A percentile compares a stretch with the other conserved stretches of the same genome.
phyloP scores from a whole-genome alignment of 73 alveolate species.

The Tetrahymena malaccensis region DNA sequence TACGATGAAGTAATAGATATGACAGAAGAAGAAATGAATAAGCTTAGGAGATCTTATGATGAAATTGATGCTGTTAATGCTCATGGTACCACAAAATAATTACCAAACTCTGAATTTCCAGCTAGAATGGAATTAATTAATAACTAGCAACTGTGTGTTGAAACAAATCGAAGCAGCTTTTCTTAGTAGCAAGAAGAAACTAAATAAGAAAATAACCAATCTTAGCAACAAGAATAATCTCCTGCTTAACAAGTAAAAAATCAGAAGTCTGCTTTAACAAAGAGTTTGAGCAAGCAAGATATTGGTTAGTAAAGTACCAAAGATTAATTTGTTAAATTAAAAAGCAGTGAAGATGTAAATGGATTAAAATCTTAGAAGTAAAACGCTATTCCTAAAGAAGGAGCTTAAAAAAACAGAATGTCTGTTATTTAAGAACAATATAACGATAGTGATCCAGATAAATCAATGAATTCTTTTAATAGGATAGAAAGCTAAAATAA shows the following conservation, averaged over 20 bases:
- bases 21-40: background rate
- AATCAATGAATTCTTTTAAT: background rate
- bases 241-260: no score
- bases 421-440: background rate
- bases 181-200: background rate
- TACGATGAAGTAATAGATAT: background rate
- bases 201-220: background rate
- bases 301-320: background rate
- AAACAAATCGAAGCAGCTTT: background rate
- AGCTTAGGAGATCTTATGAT: background rate
- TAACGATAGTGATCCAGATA: background rate
- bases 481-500: background rate
- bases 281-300: background rate
- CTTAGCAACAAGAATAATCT: background rate
- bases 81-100: background rate
- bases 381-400: background rate
- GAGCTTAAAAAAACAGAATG: background rate
- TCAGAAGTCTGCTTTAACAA: background rate
- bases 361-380: background rate
- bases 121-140: background rate
- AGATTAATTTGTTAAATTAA: background rate
- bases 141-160: background rate
- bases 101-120: background rate
- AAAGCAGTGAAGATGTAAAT: background rate
- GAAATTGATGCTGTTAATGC: background rate